phyloP scores from a whole-genome alignment of 1,139 yeast species.

The Sugiyamaella pinicola region DNA sequence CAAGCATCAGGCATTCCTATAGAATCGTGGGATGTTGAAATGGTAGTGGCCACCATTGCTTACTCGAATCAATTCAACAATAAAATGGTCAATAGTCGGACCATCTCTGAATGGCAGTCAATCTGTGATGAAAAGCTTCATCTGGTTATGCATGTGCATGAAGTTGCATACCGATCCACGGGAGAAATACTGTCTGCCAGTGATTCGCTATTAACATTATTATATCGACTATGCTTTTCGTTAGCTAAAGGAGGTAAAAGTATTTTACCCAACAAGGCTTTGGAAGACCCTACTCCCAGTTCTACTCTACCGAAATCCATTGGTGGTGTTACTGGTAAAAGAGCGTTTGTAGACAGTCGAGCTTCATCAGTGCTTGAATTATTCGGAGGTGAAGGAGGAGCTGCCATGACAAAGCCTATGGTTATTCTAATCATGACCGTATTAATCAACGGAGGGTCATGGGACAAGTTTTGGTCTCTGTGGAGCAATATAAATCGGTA shows the following conservation, averaged over 20 bases:
- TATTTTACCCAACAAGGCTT: conserved; percentile 32
- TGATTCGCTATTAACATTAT: conserved; percentile 32
- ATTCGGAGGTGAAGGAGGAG: conserved; percentile 28
- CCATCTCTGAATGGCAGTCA: conserved; percentile 27
- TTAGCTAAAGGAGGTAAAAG: conserved; percentile 24
- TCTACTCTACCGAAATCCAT: background rate
- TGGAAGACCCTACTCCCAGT: conserved; percentile 33
- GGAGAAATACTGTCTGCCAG: conserved; percentile 34
- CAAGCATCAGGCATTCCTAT: conserved; percentile 40
- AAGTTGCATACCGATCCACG: conserved; percentile 36
- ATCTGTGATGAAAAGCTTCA: conserved; percentile 35
- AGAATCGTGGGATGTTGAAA: conserved; percentile 38
- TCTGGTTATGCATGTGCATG: conserved; percentile 36
- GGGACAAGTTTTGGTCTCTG: conserved; percentile 43
- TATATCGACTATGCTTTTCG: conserved; percentile 37
- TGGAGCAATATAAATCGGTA: conserved; percentile 34
- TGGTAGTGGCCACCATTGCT: conserved; percentile 37
- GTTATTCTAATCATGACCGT: conserved; percentile 44
- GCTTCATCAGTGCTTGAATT: conserved; percentile 34
- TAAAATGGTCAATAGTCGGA: conserved; percentile 15
- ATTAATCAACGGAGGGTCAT: conserved; percentile 45
- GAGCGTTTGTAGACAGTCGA: conserved; percentile 30
- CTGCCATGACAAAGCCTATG: conserved; percentile 28
- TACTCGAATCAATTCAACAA: conserved; percentile 33
- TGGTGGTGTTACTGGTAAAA: conserved; percentile 21